Evolutionary conservation across 2,329 filamentous ascomycete genomes (phyloP), one percentile per base, ranked within the genome.

Genomic region (Botryotinia calthae): DNA sequence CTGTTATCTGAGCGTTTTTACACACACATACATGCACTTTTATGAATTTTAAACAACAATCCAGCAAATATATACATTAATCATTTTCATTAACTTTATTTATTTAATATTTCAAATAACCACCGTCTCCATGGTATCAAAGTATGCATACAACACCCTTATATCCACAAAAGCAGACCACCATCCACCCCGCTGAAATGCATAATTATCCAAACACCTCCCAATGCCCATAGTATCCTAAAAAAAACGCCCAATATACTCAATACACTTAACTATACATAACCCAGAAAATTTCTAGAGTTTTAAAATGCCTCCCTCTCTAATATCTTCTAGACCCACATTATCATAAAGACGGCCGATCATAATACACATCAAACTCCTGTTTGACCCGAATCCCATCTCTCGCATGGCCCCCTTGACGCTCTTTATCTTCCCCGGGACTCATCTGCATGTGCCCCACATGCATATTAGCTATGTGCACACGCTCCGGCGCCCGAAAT

Each of bases 361-460:
- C 70, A 37, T 66, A 71, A 67, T 71, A 67, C 31, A 71, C 40
- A 56, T 71, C 70, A 59, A 66, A 59, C 5, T 71, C 70, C 46
- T 67, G 70, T 22, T 66, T 66, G 2, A 71, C 37, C 34, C 40
- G 16, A 44, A 71, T 67, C 22, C 62, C 70, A 56, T 71, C 31
- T 51, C 63, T 34, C 31, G 22, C 22, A 7, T 25, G 22, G 5
- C 46, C 22, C 7, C 34, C 59, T 34, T 42, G 25, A 2, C 34
- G 34, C 67, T 22, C 54, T 28, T 62, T 25, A 40, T 40, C 25
- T 25, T 42, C 20, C 34, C 7, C 10, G 2, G 25, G 10, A 18
- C 34, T 28, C 6, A 54, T 28, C n/a, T 54, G 34, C 25, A 56
- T 28, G 10, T 67, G 46, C 2, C 64, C 64, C 22, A 67, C 25